Evolutionary conservation across 768 basidiomycete species (phyloP).

Genomic region (Lanmaoa pseudosensibilis): DNA sequence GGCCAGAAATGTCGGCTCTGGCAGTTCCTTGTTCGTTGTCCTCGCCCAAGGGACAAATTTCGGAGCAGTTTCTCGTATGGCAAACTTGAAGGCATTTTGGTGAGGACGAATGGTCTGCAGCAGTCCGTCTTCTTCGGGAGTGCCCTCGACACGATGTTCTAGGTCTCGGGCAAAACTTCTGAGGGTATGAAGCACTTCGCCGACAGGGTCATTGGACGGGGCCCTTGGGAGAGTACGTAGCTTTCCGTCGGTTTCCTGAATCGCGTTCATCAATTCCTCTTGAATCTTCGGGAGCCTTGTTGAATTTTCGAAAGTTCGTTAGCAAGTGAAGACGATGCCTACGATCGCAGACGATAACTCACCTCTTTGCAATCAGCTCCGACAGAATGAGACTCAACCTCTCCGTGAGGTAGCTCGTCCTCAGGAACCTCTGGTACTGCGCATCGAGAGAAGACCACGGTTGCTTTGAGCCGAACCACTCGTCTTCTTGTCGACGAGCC

Average conservation of each 20-base stretch:
- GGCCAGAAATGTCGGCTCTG: conserved; percentile 33
- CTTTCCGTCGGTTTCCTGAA: conserved; percentile 39
- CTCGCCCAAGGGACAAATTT: conserved; percentile 53
- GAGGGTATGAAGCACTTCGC: conserved; percentile 54
- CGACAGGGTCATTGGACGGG: conserved; percentile 55
- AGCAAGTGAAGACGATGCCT: background rate
- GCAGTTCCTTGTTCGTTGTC: conserved; percentile 1
- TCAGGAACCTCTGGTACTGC: conserved; percentile 50
- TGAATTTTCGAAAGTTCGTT: background rate
- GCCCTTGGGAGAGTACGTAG: conserved; percentile 43
- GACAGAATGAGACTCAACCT: conserved; percentile 61
- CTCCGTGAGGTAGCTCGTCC: conserved; percentile 57
- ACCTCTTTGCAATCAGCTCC: conserved; percentile 63
- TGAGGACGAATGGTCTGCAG: conserved; percentile 54
- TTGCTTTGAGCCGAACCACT: conserved; percentile 51
- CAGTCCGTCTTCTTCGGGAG: conserved; percentile 51
- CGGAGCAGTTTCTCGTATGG: conserved; percentile 55
- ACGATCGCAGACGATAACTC: background rate
- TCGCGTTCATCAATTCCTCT: conserved; percentile 51
- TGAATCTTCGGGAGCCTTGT: conserved; percentile 62
- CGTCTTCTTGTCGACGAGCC: conserved; percentile 56
- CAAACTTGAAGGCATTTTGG: conserved; percentile 46
- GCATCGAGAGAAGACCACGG: conserved; percentile 59
- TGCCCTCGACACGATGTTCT: conserved; percentile 48
- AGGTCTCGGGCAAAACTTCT: conserved; percentile 49